These are phyloP conservation scores for Nicotiana tomentosiformis DNA, from an alignment of 257 asterid species.

Conservation along the genomic window DNA sequence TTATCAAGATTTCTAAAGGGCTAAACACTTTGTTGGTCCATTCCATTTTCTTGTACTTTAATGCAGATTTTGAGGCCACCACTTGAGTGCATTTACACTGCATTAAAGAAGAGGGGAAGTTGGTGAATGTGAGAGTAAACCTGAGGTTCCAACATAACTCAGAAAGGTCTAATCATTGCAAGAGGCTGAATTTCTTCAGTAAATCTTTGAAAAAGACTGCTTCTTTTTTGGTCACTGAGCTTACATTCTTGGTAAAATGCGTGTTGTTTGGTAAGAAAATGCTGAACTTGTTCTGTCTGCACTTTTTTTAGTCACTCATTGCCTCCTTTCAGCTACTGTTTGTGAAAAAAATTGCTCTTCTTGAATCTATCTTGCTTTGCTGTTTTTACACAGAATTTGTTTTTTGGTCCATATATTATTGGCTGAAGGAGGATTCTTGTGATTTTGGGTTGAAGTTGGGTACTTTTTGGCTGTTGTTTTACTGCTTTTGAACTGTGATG, in stretches of 20 bases:
- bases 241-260: not conserved
- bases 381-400: not conserved
- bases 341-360: not conserved
- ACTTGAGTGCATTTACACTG: not conserved
- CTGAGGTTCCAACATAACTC: not conserved
- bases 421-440: not conserved
- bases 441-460: conserved; percentile 1
- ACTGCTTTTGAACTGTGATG: not conserved
- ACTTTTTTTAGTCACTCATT: not conserved
- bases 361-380: not conserved
- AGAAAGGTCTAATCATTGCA: not conserved
- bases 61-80: not conserved
- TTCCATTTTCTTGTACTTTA: conserved; percentile 5
- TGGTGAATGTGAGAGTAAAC: not conserved
- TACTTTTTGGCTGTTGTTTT: not conserved
- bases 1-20: not conserved
- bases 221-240: not conserved
- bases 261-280: not conserved
- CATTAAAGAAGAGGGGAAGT: not conserved
- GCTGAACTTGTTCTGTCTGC: not conserved
- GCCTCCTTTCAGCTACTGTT: not conserved
- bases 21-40: not conserved
- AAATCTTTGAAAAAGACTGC: conserved; percentile 2
- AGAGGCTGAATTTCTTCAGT: not conserved
- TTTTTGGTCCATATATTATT: not conserved